Percentiles rank a stretch among this genome's conserved stretches.
phyloP scores from a whole-genome alignment of 148 eudicot species.

The Rhododendron kiyosumense region DNA sequence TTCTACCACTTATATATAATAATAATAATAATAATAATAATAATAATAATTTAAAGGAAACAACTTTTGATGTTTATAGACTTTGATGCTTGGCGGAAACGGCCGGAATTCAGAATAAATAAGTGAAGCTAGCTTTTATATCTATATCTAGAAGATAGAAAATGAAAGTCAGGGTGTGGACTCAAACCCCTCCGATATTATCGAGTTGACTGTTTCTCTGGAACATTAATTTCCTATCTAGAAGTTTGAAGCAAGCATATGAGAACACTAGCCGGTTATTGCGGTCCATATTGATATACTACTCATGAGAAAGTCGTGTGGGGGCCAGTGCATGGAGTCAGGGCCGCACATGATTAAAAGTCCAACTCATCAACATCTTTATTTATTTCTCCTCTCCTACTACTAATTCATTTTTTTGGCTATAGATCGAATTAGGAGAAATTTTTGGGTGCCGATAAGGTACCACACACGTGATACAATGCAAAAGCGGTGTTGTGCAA shows the following conservation, averaged over 20 bases:
- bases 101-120: too few relatives aligned
- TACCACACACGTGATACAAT: too few relatives aligned
- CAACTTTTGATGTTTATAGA: too few relatives aligned
- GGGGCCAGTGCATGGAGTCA: not conserved
- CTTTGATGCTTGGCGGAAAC: too few relatives aligned
- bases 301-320: not conserved
- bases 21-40: too few relatives aligned
- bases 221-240: not conserved
- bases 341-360: slow-evolving; percentile 12
- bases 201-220: not conserved
- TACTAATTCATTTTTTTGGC: too few relatives aligned
- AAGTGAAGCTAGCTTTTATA: not conserved
- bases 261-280: slow-evolving; percentile 15
- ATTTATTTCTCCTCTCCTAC: not conserved
- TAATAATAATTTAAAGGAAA: too few relatives aligned
- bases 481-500: too few relatives aligned
- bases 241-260: slow-evolving; percentile 4
- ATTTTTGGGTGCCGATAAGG: too few relatives aligned
- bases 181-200: slow-evolving; percentile 1
- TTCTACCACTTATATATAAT: too few relatives aligned
- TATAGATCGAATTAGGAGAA: too few relatives aligned
- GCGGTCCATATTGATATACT: not conserved
- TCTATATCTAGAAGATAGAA: not conserved
- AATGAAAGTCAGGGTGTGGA: slow-evolving; percentile 7
- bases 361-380: slow-evolving; percentile 13